These are phyloP conservation scores for Fremontodendron californicum DNA, from an alignment of 345 rosid genomes.

Conservation along the genomic window DNA sequence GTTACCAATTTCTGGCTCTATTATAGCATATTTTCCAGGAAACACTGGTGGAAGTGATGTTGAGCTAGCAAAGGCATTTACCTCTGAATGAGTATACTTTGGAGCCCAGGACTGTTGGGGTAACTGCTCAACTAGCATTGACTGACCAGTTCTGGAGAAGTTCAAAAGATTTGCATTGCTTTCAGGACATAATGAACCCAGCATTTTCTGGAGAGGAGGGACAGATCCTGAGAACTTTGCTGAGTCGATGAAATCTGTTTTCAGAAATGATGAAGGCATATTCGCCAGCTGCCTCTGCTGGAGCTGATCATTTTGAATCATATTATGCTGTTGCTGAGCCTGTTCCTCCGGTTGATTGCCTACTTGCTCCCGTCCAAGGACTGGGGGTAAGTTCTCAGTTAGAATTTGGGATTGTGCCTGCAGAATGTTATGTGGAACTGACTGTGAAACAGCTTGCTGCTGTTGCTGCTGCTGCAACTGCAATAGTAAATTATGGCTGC, in stretches of 20 bases:
- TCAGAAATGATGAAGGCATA: constrained; percentile 50
- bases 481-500: constrained; percentile 43
- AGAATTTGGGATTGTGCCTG: constrained; percentile 47
- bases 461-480: constrained; percentile 54
- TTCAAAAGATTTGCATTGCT: constrained; percentile 46
- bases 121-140: constrained; percentile 47
- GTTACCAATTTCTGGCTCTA: constrained; percentile 38
- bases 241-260: constrained; percentile 42
- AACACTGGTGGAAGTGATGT: constrained; percentile 44
- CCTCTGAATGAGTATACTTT: constrained; percentile 41
- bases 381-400: constrained; percentile 40
- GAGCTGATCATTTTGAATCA: constrained; percentile 47
- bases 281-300: constrained; percentile 47
- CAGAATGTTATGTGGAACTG: constrained; percentile 39
- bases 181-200: constrained; percentile 41
- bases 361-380: constrained; percentile 46
- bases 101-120: constrained; percentile 46
- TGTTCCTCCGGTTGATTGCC: constrained; percentile 42
- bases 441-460: constrained; percentile 41
- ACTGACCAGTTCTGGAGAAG: constrained; percentile 53
- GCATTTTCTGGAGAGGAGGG: constrained; percentile 37
- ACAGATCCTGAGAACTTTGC: constrained; percentile 39
- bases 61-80: constrained; percentile 43
- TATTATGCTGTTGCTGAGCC: constrained; percentile 36
- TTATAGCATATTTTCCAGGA: constrained; percentile 39